Evolutionary conservation across 2,329 filamentous ascomycete genomes (phyloP).

Genomic region (Microsporum audouinii): DNA sequence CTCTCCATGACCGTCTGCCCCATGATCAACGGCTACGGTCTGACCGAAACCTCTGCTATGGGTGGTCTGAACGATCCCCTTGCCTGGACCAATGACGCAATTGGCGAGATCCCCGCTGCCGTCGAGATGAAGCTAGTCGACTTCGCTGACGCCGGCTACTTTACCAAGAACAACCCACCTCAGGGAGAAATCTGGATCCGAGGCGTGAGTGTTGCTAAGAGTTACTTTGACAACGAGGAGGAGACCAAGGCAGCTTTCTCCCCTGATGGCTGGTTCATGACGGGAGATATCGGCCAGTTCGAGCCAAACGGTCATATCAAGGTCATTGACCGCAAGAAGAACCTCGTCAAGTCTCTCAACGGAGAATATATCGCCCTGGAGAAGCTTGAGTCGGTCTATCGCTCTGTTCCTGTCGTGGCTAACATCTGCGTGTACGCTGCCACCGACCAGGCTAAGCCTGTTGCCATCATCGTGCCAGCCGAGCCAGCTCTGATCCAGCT

Average conservation of each 20-base stretch:
- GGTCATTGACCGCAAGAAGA: conserved; percentile 96
- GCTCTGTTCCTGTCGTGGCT: conserved; percentile 40
- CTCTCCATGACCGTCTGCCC: conserved; percentile 84
- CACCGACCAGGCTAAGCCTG: conserved; percentile 40
- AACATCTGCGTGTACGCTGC: conserved; percentile 50
- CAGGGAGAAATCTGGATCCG: conserved; percentile 82
- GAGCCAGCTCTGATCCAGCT: conserved; percentile 52
- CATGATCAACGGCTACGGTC: conserved; percentile 87
- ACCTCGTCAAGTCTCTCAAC: conserved; percentile 95
- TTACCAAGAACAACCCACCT: conserved; percentile 75
- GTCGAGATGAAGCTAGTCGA: conserved; percentile 72
- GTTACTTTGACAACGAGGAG: conserved; percentile 81
- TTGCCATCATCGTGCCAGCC: conserved; percentile 51
- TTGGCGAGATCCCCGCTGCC: conserved; percentile 54
- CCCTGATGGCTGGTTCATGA: conserved; percentile 91
- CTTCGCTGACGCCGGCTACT: conserved; percentile 89
- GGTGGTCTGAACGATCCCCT: conserved; percentile 53
- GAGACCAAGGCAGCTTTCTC: conserved; percentile 77
- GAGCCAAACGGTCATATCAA: conserved; percentile 78
- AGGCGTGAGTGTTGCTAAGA: conserved; percentile 63
- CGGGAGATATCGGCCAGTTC: conserved; percentile 79
- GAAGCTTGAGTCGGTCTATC: conserved; percentile 88
- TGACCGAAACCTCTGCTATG: conserved; percentile 79
- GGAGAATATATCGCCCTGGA: conserved; percentile 98
- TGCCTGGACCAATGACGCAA: conserved; percentile 55